Conservation (phyloP, 768 basidiomycete species). For the Amanita inopinata region DNA sequence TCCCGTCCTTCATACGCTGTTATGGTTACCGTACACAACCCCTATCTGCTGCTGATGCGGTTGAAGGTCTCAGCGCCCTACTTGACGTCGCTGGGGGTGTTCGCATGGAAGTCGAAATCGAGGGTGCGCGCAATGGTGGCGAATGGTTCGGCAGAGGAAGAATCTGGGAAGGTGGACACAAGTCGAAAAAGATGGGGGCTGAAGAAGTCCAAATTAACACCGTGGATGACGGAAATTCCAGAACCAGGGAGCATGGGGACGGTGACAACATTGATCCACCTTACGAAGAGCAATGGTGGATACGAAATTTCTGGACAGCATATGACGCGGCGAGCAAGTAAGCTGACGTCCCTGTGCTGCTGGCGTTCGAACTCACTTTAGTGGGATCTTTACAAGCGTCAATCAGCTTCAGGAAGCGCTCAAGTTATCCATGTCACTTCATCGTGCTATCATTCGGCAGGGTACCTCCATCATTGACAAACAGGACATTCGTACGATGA, state of each 20-base stretch:
- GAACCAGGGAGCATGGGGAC: constrained; percentile 3
- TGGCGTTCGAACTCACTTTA: not conserved
- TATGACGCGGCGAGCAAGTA: constrained; percentile 90
- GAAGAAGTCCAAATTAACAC: constrained; percentile 15
- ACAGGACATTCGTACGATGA: constrained; percentile 80
- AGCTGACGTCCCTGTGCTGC: constrained; percentile 23
- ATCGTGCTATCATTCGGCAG: constrained; percentile 87
- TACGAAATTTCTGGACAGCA: constrained; percentile 90
- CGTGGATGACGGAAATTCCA: constrained; percentile 17
- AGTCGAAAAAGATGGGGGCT: constrained; percentile 3
- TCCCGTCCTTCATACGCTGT: constrained; percentile 88
- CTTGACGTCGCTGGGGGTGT: constrained; percentile 88
- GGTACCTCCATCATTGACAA: constrained; percentile 97
- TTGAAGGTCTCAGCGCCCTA: constrained; percentile 81
- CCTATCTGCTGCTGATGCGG: constrained; percentile 85
- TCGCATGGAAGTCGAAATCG: constrained; percentile 82
- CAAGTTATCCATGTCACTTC: constrained; percentile 81
- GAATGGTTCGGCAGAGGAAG: constrained; percentile 91
- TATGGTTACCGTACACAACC: constrained; percentile 87
- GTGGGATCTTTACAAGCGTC: constrained; percentile 40
- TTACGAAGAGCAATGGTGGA: constrained; percentile 65
- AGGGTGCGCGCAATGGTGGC: constrained; percentile 82
- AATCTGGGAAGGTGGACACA: constrained; percentile 49
- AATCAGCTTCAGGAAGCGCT: constrained; percentile 65
- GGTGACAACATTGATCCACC: constrained; percentile 21